Percentiles rank a stretch among this genome's conserved stretches.
phyloP scores from a whole-genome alignment of 1,284 basidiomycete genomes.

The Cryptococcus sp. region DNA sequence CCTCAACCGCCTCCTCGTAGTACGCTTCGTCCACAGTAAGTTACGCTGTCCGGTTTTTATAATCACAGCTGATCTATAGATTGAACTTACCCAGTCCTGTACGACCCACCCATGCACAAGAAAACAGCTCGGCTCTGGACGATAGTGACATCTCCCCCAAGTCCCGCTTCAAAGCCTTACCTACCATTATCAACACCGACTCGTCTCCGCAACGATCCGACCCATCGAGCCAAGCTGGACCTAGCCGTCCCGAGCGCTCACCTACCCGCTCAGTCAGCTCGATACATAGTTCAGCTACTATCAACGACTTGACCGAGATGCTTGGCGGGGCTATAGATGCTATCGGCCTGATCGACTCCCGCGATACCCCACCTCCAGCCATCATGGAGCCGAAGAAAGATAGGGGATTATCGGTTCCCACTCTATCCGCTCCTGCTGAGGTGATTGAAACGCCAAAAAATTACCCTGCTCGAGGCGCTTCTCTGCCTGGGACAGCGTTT shows the following conservation, averaged over 20 bases:
- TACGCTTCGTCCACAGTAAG: conserved; percentile 32
- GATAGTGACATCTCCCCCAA: conserved; percentile 2
- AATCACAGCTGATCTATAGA: too few species aligned
- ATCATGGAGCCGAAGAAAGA: conserved; percentile 24
- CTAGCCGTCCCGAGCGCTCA: conserved; percentile 11
- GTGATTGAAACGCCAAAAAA: conserved; percentile 56
- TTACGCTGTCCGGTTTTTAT: conserved; percentile 1
- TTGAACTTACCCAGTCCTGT: too few species aligned
- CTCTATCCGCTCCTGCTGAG: conserved; percentile 49
- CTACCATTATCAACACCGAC: conserved; percentile 32
- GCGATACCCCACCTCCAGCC: conserved; percentile 34
- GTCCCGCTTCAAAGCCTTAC: conserved; percentile 10
- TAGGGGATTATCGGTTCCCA: conserved; percentile 14
- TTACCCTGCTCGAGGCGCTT: conserved; percentile 51
- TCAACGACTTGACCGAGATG: conserved; percentile 44
- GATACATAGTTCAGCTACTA: conserved; percentile 20
- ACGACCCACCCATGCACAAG: background rate
- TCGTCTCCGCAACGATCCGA: conserved; percentile 10
- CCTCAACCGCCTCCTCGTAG: conserved; percentile 43
- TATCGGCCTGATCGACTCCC: conserved; percentile 38
- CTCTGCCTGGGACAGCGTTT: conserved; percentile 7
- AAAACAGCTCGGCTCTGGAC: conserved; percentile 3
- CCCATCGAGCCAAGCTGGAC: conserved; percentile 4
- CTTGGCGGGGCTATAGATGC: conserved; percentile 46
- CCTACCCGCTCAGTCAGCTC: conserved; percentile 8